Evolutionary conservation across 768 basidiomycete genomes (phyloP), one percentile per base, ranked within the genome.

Genomic region (Lepiota brunneoincarnata): DNA sequence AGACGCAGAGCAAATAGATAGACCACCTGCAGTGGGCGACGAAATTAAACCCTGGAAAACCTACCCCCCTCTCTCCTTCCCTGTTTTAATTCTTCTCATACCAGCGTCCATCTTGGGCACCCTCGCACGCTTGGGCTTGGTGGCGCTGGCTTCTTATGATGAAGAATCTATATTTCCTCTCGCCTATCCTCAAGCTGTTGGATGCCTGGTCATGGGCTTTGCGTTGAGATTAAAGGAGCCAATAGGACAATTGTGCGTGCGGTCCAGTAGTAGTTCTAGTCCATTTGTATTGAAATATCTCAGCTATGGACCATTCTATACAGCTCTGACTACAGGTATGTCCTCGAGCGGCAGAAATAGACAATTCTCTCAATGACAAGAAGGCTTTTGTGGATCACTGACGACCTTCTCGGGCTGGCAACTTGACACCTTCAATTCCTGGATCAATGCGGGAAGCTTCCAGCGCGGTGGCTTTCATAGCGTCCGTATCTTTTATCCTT

Each of bases 401-500:
- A 99, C 97, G 9, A 98, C 94, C 2, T 98, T 98, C 74, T 97
- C 95, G 14, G 82, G 86, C 35, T 98, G 97, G 97, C 92, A 98
- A 69, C 65, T 91, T 9, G 91, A 95, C 57, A 70, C 93, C 0
- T 98, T 96, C 63, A 69, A 78, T 49, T 89, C 93, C 0, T 98
- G 94, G 84, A 75, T 87, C 0, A 92, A 98, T 65, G 69, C 78
- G 2, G 72, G 73, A 34, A 67, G 73, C 9, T 78, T 76, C 43
- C 66, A 75, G 51, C 80, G 87, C 44, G 75, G 78, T 46, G 85
- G 91, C 48, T 75, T 98, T 28, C 75, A 81, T 58, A 80, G 89
- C 67, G 95, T 93, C 59, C 56, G 90, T 48, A 28, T 15, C 23
- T 61, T 42, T 26, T 23, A 20, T 45, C 31, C 38, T 21, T 20